phyloP scores from a whole-genome alignment of 2,329 filamentous ascomycete species.

The Talaromyces sp. region DNA sequence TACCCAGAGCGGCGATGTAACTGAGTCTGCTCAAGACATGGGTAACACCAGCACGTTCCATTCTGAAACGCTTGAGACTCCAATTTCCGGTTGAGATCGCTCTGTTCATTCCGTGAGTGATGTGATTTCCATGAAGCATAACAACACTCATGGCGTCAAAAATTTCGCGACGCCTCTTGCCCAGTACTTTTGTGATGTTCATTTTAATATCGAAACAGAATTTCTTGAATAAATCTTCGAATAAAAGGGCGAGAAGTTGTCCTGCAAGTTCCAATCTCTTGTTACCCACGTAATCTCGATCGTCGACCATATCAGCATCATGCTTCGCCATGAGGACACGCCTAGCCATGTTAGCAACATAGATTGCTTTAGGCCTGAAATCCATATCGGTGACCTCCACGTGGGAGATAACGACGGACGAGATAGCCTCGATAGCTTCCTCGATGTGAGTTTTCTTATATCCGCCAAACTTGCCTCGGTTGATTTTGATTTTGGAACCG shows the following conservation, averaged over 20 bases:
- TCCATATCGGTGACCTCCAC: slow-evolving; percentile 87
- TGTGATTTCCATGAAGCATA: slow-evolving; percentile 75
- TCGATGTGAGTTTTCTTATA: slow-evolving; percentile 75
- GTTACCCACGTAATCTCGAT: slow-evolving; percentile 96
- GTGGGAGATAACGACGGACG: slow-evolving; percentile 89
- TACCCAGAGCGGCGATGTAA: slow-evolving; percentile 93
- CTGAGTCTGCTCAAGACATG: slow-evolving; percentile 92
- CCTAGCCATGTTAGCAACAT: slow-evolving; percentile 96
- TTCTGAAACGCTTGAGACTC: slow-evolving; percentile 96
- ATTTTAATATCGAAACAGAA: slow-evolving; percentile 85
- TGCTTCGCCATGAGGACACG: slow-evolving; percentile 90
- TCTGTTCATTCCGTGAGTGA: slow-evolving; percentile 88
- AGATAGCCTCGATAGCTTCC: slow-evolving; percentile 86
- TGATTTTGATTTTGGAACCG: slow-evolving; percentile 81
- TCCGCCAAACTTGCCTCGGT: slow-evolving; percentile 56
- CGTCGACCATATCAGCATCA: slow-evolving; percentile 83
- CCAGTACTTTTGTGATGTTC: slow-evolving; percentile 91
- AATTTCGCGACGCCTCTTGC: slow-evolving; percentile 83
- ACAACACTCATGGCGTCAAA: slow-evolving; percentile 85
- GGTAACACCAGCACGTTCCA: slow-evolving; percentile 95
- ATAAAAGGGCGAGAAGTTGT: slow-evolving; percentile 85
- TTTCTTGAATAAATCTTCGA: slow-evolving; percentile 97
- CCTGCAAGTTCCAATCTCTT: slow-evolving; percentile 93
- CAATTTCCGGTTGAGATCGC: slow-evolving; percentile 97
- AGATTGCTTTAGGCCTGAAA: slow-evolving; percentile 94